Evolutionary conservation across 129 eudicot species (phyloP), one percentile per base, ranked within the genome.

Genomic region (Centella asiatica): DNA sequence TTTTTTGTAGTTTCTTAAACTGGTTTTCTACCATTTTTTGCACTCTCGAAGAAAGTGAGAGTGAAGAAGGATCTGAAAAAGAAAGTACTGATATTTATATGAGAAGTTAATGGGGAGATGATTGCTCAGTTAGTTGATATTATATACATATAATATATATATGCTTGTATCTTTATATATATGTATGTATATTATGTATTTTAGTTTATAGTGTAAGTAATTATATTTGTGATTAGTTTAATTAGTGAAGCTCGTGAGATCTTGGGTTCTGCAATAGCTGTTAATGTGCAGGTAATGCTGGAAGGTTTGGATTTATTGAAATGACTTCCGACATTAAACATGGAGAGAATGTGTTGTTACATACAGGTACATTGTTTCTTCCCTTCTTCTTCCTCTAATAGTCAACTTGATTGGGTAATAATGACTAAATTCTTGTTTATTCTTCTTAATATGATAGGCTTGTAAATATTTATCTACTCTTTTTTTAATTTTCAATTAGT

Each of bases 291-390:
- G 52, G 22, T 65, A 29, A 59, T 68, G 70, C 66, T 53, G 79
- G 75, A 78, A 74, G 64, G 55, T 75, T 83, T 83, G 95, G 92
- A 81, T 60, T 70, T 77, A 83, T 67, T 78, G 79, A 44, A 69
- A 64, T 63, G 69, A 46, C 62, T 65, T 81, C 97, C 89, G 89
- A 85, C 95, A 90, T 15, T 40, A 71, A 86, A 78, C 89, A 86
- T 90, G 89, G 83, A 61, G 42, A 83, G 93, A 86, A 90, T 90
- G 85, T 86, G 97, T 65, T 77, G 33, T 57, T 70, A 42, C 60
- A 34, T 51, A 37, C 73, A 60, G 62, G 5, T 54, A 54, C 68
- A 45, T 32, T 60, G 70, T 61, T 74, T 63, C 69, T 71, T 65
- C 68, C 20, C 74, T 61, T 59, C 19, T 62, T 66, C 44, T 7